Conservation (phyloP, 495 filamentous ascomycete genomes). For the Lepraria neglecta region DNA sequence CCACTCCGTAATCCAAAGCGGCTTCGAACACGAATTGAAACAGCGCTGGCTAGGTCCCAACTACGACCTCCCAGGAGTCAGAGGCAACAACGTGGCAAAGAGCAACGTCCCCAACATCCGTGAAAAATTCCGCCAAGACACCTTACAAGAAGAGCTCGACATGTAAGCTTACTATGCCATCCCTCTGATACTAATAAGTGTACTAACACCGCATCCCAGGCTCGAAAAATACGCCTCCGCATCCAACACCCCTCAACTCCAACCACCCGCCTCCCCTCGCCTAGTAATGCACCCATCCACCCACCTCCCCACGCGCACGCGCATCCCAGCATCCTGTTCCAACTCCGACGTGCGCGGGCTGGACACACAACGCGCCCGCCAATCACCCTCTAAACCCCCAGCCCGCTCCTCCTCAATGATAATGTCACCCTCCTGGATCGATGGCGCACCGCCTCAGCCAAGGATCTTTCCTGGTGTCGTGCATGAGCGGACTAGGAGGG, state of each 20-base stretch:
- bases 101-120: conserved; percentile 92
- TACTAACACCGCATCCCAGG: conserved; percentile 10
- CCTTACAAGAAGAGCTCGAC: conserved; percentile 67
- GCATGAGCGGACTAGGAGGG: conserved; percentile 49
- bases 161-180: conserved; percentile 53
- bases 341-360: conserved; percentile 32
- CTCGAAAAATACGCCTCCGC: conserved; percentile 25
- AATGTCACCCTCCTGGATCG: conserved; percentile 27
- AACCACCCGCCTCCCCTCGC: conserved; percentile 16
- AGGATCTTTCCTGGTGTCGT: conserved; percentile 68
- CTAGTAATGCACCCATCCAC: conserved; percentile 11
- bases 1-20: conserved; percentile 89
- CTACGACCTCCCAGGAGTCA: conserved; percentile 64
- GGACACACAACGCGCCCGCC: conserved; percentile 23
- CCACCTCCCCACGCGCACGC: conserved; percentile 2
- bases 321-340: conserved; percentile 18
- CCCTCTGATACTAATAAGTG: background rate
- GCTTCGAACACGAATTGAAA: conserved; percentile 84
- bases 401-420: conserved; percentile 23
- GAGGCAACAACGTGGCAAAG: conserved; percentile 86
- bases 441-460: conserved; percentile 46
- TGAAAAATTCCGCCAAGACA: conserved; percentile 81
- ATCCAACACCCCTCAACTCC: background rate
- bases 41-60: conserved; percentile 78
- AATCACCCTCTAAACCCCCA: conserved; percentile 17